phyloP scores from a whole-genome alignment of 441 rosid genomes.

The Capsella rubella region DNA sequence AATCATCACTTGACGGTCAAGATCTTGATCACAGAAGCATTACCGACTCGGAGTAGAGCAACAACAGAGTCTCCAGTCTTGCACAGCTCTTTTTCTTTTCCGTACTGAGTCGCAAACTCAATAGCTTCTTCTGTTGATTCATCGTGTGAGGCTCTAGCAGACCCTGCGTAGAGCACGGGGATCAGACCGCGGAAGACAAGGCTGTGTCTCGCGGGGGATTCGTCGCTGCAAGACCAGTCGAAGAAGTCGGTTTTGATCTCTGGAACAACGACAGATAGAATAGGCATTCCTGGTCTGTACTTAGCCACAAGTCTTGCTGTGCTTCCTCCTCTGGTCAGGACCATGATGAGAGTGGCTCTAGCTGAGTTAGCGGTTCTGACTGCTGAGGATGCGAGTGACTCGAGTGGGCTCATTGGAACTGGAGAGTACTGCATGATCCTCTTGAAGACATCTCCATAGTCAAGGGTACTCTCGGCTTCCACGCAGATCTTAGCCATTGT shows the following conservation, averaged over 20 bases:
- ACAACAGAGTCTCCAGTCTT: conserved; percentile 83
- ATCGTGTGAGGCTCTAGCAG: conserved; percentile 83
- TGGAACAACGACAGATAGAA: conserved; percentile 86
- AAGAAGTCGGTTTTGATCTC: conserved; percentile 82
- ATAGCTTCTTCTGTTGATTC: conserved; percentile 90
- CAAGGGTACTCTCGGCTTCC: conserved; percentile 89
- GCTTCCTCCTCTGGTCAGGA: conserved; percentile 91
- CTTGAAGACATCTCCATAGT: conserved; percentile 86
- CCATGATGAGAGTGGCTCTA: conserved; percentile 78
- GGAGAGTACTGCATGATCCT: conserved; percentile 80
- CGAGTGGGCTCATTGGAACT: conserved; percentile 93
- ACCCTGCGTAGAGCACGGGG: conserved; percentile 79
- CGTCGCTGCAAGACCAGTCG: conserved; percentile 93
- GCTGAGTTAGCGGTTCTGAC: conserved; percentile 92
- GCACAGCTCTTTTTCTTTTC: conserved; percentile 72
- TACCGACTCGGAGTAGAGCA: conserved; percentile 85
- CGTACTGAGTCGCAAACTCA: conserved; percentile 72
- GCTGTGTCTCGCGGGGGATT: conserved; percentile 92
- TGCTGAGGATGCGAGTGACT: conserved; percentile 90
- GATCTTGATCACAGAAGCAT: conserved; percentile 92
- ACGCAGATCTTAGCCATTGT: conserved; percentile 92
- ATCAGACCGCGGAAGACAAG: conserved; percentile 81
- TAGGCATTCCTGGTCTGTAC: conserved; percentile 91
- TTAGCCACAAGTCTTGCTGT: conserved; percentile 95
- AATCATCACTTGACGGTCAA: conserved; percentile 69